phyloP scores from a whole-genome alignment of 345 rosid species.

The Eucalyptus polybractea region DNA sequence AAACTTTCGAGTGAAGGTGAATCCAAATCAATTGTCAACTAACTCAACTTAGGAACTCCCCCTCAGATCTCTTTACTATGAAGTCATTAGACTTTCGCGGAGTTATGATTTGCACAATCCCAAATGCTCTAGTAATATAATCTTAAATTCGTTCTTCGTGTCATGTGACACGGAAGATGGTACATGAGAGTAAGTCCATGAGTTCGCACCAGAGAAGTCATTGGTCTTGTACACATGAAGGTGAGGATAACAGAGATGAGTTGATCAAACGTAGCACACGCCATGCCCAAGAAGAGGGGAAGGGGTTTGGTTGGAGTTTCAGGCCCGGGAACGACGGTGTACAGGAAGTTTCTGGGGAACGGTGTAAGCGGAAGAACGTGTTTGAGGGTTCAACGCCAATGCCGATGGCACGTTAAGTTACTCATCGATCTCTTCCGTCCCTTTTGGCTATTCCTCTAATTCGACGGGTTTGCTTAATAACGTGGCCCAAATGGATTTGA shows the following conservation, averaged over 20 bases:
- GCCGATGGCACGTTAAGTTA: not conserved
- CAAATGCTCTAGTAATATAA: not conserved
- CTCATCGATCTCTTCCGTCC: not conserved
- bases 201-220: not conserved
- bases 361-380: not conserved
- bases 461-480: not conserved
- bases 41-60: not conserved
- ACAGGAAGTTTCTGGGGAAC: not conserved
- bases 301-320: not conserved
- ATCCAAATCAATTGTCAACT: not conserved
- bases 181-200: not conserved
- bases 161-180: not conserved
- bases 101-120: not conserved
- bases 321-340: not conserved
- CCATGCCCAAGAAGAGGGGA: not conserved
- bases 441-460: not conserved
- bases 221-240: not conserved
- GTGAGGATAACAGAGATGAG: not conserved
- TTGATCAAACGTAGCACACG: not conserved
- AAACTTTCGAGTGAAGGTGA: not conserved
- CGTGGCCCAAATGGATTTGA: not conserved
- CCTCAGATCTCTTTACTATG: not conserved
- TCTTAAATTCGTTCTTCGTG: rapidly evolving
- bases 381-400: not conserved
- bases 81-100: rapidly evolving